Evolutionary conservation across 139 green algal genomes (phyloP).

Genomic region (Chlorella sp.): DNA sequence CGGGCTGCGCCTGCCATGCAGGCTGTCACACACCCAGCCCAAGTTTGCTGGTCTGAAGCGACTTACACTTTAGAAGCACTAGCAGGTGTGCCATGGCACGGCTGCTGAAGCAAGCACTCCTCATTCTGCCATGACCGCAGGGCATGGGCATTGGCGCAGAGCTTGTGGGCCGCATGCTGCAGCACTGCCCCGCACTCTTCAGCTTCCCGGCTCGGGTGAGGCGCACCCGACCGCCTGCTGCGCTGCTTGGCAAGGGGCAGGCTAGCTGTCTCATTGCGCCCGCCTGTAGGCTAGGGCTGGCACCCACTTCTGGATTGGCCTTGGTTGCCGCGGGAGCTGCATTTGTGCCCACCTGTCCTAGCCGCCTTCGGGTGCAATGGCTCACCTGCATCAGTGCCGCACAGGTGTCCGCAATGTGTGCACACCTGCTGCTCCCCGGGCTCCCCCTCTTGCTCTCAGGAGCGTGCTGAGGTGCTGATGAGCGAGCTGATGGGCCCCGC

Average conservation of each 20-base stretch:
- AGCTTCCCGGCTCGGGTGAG: neutral
- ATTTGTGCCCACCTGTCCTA: too few relatives aligned
- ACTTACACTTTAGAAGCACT: neutral
- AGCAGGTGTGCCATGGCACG: neutral
- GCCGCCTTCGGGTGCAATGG: too few relatives aligned
- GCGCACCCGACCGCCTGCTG: too few relatives aligned
- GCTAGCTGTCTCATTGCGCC: too few relatives aligned
- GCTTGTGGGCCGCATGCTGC: constrained; percentile 1
- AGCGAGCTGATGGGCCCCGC: neutral
- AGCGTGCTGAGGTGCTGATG: constrained; percentile 10
- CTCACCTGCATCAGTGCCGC: too few relatives aligned
- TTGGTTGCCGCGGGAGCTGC: too few relatives aligned
- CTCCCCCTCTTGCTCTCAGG: neutral
- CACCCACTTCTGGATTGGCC: too few relatives aligned
- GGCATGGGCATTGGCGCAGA: neutral
- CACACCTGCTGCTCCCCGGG: too few relatives aligned
- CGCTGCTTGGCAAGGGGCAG: too few relatives aligned
- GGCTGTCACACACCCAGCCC: neutral
- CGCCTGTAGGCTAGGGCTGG: too few relatives aligned
- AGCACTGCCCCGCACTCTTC: constrained; percentile 20
- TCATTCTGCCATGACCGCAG: neutral
- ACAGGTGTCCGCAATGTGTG: too few relatives aligned
- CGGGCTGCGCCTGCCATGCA: neutral
- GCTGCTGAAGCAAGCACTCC: neutral
- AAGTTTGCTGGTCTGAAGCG: neutral